These are phyloP conservation scores for Aegilops speltoides DNA, from an alignment of 176 grass and related monocot species.

Conservation along the genomic window DNA sequence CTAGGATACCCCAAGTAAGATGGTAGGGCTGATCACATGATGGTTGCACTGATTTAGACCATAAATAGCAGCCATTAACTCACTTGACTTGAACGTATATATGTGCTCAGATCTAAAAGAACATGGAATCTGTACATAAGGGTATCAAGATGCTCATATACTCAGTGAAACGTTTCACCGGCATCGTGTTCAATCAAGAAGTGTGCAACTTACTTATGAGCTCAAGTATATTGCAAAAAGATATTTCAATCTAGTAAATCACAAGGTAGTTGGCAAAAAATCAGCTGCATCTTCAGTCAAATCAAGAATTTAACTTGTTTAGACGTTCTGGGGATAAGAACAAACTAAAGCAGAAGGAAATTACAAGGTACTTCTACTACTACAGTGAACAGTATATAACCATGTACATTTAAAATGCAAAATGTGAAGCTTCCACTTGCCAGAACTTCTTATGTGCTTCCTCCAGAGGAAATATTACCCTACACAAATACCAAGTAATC, in stretches of 20 bases:
- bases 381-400: constrained; percentile 14
- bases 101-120: not conserved
- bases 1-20: not conserved
- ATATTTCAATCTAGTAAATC: constrained; percentile 23
- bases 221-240: not conserved
- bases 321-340: not conserved
- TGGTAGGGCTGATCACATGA: constrained; percentile 16
- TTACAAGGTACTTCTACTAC: constrained; percentile 36
- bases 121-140: not conserved
- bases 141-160: not conserved
- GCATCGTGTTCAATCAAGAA: constrained; percentile 24
- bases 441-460: constrained; percentile 31
- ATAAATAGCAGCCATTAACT: constrained; percentile 45
- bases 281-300: not conserved
- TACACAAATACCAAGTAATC: constrained; percentile 31
- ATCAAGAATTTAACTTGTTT: constrained; percentile 13
- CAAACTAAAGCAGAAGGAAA: not conserved
- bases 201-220: constrained; percentile 1
- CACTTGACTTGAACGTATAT: constrained; percentile 26
- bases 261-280: not conserved
- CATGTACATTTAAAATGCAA: constrained; percentile 3
- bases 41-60: constrained; percentile 29
- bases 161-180: not conserved
- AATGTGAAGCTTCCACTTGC: constrained; percentile 17
- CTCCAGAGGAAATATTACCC: constrained; percentile 1